Evolutionary conservation across 2,329 filamentous ascomycete species (phyloP).

Genomic region (Scedosporium apiospermum): DNA sequence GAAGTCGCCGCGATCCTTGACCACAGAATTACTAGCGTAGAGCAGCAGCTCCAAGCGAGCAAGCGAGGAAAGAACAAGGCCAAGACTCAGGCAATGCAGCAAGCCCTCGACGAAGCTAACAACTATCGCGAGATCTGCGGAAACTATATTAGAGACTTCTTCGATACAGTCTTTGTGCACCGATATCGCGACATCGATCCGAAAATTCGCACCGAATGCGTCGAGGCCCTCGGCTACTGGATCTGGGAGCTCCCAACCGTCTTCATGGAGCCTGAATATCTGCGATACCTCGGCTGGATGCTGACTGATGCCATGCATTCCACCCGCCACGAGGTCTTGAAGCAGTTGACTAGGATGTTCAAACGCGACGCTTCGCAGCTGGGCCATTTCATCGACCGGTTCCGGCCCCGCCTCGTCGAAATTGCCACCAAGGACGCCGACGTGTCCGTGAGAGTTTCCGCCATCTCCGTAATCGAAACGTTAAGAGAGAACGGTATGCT

Average conservation of each 20-base stretch:
- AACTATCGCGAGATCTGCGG: conserved; percentile 61
- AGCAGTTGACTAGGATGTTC: conserved; percentile 72
- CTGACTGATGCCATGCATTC: conserved; percentile 69
- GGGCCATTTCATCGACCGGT: conserved; percentile 87
- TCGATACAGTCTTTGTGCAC: conserved; percentile 89
- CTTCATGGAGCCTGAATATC: conserved; percentile 83
- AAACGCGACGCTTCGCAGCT: conserved; percentile 73
- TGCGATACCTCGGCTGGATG: conserved; percentile 93
- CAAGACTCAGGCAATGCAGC: conserved; percentile 63
- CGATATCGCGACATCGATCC: conserved; percentile 91
- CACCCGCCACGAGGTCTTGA: conserved; percentile 77
- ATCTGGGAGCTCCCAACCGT: conserved; percentile 74
- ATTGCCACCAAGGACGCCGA: conserved; percentile 86
- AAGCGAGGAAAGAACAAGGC: conserved; percentile 67
- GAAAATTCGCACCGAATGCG: conserved; percentile 79
- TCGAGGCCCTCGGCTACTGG: conserved; percentile 80
- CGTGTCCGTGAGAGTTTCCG: conserved; percentile 65
- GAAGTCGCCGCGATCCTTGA: conserved; percentile 62
- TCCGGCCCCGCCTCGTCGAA: conserved; percentile 78
- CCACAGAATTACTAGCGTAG: conserved; percentile 62
- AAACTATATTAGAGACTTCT: conserved; percentile 70
- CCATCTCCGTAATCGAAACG: conserved; percentile 72
- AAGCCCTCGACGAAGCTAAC: conserved; percentile 60
- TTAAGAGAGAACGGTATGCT: conserved; percentile 78
- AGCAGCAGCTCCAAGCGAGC: conserved; percentile 71